These are phyloP conservation scores for Fusarium dlaminii DNA, from an alignment of 2,329 filamentous ascomycete species.

Conservation along the genomic window DNA sequence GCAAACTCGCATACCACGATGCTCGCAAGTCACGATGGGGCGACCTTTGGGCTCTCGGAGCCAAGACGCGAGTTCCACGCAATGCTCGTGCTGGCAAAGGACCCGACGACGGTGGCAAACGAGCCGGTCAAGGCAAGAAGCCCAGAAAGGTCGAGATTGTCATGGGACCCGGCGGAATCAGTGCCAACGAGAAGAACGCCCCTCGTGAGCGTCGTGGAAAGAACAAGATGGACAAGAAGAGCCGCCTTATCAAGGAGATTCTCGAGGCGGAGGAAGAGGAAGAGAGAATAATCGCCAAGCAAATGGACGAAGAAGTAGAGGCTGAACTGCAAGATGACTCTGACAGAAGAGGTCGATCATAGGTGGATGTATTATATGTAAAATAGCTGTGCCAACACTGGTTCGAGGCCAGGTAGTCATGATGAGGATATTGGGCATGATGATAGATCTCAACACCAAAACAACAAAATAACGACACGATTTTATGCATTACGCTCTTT, in stretches of 20 bases:
- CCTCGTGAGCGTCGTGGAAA: constrained; percentile 53
- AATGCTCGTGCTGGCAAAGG: constrained; percentile 67
- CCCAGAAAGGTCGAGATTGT: constrained; percentile 49
- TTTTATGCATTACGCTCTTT: not conserved
- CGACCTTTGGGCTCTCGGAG: constrained; percentile 93
- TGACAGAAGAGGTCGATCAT: constrained; percentile 16
- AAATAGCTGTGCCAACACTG: constrained; percentile 34
- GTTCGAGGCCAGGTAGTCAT: constrained; percentile 11
- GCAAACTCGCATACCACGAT: constrained; percentile 86
- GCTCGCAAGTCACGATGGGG: constrained; percentile 92
- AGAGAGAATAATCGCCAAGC: constrained; percentile 43
- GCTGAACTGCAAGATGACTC: constrained; percentile 39
- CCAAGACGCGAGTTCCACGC: constrained; percentile 79
- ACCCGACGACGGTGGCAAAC: constrained; percentile 58
- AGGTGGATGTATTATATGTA: constrained; percentile 25
- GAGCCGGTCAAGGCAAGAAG: constrained; percentile 54
- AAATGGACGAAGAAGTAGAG: constrained; percentile 47
- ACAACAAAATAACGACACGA: constrained; percentile 8
- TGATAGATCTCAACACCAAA: constrained; percentile 38
- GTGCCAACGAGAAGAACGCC: constrained; percentile 50
- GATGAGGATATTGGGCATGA: constrained; percentile 18
- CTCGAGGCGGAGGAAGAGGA: constrained; percentile 48
- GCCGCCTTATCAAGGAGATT: constrained; percentile 54
- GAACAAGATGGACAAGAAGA: constrained; percentile 50
- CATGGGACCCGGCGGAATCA: constrained; percentile 50